phyloP scores from a whole-genome alignment of 176 grass and related monocot species.

The Saccharum officinarum region DNA sequence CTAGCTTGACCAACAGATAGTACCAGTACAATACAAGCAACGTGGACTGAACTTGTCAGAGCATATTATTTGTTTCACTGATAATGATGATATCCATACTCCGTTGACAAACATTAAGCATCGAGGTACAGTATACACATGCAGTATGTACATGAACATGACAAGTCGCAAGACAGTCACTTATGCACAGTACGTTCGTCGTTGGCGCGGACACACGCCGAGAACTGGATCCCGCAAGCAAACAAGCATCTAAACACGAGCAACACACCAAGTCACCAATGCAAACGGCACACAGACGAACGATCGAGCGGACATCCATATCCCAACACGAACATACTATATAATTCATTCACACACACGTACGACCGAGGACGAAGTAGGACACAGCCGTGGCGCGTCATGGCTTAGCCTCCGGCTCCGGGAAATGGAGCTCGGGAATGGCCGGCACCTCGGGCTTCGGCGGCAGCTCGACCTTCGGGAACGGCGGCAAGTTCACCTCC shows the following conservation, averaged over 20 bases:
- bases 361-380: background rate
- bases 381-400: background rate
- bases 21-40: background rate
- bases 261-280: too few species aligned
- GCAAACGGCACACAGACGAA: too few species aligned
- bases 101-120: too few species aligned
- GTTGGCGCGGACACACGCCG: background rate
- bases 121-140: too few species aligned
- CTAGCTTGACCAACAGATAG: too few species aligned
- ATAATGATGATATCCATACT: background rate
- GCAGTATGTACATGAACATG: background rate
- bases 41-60: background rate
- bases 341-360: too few species aligned
- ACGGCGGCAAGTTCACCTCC: conserved; percentile 19
- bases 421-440: conserved; percentile 33
- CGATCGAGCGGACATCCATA: background rate
- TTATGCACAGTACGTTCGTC: background rate
- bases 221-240: background rate
- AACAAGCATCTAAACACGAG: background rate
- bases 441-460: conserved; percentile 10
- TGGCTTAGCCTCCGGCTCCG: conserved; percentile 25
- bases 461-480: conserved; percentile 36
- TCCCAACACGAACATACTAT: background rate
- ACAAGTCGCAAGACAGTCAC: background rate
- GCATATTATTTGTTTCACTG: background rate